Percentiles rank a stretch among this genome's conserved stretches.
phyloP scores from a whole-genome alignment of 352 stramenopile genomes.

The Phytopythium mirpurense region DNA sequence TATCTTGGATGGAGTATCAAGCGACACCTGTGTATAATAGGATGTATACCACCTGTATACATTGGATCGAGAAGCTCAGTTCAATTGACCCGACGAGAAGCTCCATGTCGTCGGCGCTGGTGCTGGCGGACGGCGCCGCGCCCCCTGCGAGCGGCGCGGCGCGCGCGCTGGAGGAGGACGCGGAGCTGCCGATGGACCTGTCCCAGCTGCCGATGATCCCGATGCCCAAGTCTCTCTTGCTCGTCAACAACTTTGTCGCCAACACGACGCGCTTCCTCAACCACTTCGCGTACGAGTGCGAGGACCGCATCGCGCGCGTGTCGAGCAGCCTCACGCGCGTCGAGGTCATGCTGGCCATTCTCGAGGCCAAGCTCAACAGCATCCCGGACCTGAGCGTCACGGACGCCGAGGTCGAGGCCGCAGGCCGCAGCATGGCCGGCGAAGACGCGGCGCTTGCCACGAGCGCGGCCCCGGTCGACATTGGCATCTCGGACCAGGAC shows the following conservation, averaged over 20 bases:
- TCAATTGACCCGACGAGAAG: not conserved
- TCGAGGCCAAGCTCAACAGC: conserved; percentile 82
- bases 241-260: conserved; percentile 85
- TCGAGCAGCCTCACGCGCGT: conserved; percentile 73
- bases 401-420: conserved; percentile 48
- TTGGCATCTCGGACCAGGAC: conserved; percentile 66
- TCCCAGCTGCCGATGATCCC: conserved; percentile 72
- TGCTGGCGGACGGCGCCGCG: conserved; percentile 26
- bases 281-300: conserved; percentile 79
- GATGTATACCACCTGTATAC: too few species aligned
- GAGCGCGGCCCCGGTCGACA: conserved; percentile 22
- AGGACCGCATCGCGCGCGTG: conserved; percentile 69
- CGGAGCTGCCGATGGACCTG: conserved; percentile 71
- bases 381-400: conserved; percentile 76
- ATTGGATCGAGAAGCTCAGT: not conserved
- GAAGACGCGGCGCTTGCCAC: conserved; percentile 2
- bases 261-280: conserved; percentile 87
- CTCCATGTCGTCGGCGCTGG: conserved; percentile 48
- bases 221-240: conserved; percentile 69
- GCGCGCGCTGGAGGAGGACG: conserved; percentile 36
- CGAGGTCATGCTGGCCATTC: conserved; percentile 78
- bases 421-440: conserved; percentile 21
- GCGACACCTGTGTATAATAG: too few species aligned
- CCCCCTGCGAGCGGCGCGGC: conserved; percentile 8
- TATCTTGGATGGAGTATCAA: too few species aligned